Conservation (phyloP, 164 flowering plant genomes). For the Tetracentron sinense region DNA sequence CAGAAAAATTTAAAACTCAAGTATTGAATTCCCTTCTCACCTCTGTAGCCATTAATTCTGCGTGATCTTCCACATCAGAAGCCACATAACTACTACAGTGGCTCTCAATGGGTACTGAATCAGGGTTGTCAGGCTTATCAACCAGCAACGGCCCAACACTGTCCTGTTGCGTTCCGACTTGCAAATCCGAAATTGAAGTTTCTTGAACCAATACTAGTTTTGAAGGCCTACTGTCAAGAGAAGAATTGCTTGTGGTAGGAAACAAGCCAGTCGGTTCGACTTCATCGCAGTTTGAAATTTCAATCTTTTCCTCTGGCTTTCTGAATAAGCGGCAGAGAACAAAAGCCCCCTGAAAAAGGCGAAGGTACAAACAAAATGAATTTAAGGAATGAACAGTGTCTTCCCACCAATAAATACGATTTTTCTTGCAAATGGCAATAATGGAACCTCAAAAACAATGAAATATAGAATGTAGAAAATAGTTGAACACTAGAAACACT, state of each 20-base stretch:
- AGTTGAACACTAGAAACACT: no score
- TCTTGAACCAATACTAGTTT: slow-evolving; percentile 25
- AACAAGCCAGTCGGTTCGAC: slow-evolving; percentile 37
- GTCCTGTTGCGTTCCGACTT: slow-evolving; percentile 11
- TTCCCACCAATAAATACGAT: no score
- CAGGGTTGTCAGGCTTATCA: slow-evolving; percentile 21
- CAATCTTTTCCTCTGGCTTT: slow-evolving; percentile 47
- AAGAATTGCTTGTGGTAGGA: slow-evolving; percentile 32
- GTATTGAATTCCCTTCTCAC: slow-evolving; percentile 18
- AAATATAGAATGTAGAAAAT: no score
- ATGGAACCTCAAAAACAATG: no score
- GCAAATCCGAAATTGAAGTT: slow-evolving; percentile 12
- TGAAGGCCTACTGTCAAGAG: slow-evolving; percentile 32
- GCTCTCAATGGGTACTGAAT: slow-evolving; percentile 16
- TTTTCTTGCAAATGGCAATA: no score
- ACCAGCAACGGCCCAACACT: slow-evolving; percentile 14
- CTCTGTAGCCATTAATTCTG: slow-evolving; percentile 26
- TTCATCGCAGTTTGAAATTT: slow-evolving; percentile 39
- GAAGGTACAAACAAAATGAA: background rate
- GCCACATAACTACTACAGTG: slow-evolving; percentile 17
- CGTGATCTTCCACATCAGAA: slow-evolving; percentile 28
- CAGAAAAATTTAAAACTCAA: background rate
- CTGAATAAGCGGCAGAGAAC: slow-evolving; percentile 76
- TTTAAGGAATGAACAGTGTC: background rate
- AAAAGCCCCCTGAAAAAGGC: slow-evolving; percentile 43